Conservation (phyloP, 495 filamentous ascomycete genomes). For the Aspergillus kassunensis region DNA sequence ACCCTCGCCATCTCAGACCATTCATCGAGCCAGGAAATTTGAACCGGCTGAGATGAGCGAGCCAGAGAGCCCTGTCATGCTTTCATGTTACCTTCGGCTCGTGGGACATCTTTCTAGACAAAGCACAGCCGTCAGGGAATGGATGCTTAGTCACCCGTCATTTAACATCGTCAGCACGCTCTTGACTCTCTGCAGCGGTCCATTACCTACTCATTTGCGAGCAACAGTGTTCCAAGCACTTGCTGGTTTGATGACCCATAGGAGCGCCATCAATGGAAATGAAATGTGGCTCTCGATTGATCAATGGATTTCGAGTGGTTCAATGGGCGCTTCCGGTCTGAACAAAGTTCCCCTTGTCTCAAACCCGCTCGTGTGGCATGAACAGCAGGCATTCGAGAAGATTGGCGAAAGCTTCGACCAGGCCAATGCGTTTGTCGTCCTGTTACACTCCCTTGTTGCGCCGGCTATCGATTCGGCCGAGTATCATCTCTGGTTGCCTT, state of each 20-base stretch:
- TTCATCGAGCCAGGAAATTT: constrained; percentile 57
- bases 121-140: constrained; percentile 62
- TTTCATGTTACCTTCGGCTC: constrained; percentile 86
- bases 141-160: constrained; percentile 60
- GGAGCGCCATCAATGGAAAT: constrained; percentile 53
- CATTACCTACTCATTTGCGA: constrained; percentile 67
- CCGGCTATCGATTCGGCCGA: constrained; percentile 50
- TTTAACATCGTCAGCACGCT: constrained; percentile 62
- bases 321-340: constrained; percentile 33
- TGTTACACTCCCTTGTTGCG: constrained; percentile 64
- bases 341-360: constrained; percentile 36
- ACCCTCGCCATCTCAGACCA: constrained; percentile 50
- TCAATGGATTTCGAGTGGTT: constrained; percentile 60
- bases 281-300: constrained; percentile 70
- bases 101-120: constrained; percentile 72
- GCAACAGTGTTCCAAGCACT: constrained; percentile 71
- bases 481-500: constrained; percentile 65
- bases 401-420: constrained; percentile 72
- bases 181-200: constrained; percentile 63
- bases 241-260: constrained; percentile 62
- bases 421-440: constrained; percentile 70
- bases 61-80: constrained; percentile 84
- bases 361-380: constrained; percentile 42
- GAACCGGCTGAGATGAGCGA: constrained; percentile 68
- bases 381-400: constrained; percentile 52